These are phyloP conservation scores for Dioscorea zingiberensis DNA, from an alignment of 106 monocot genomes.

Conservation along the genomic window DNA sequence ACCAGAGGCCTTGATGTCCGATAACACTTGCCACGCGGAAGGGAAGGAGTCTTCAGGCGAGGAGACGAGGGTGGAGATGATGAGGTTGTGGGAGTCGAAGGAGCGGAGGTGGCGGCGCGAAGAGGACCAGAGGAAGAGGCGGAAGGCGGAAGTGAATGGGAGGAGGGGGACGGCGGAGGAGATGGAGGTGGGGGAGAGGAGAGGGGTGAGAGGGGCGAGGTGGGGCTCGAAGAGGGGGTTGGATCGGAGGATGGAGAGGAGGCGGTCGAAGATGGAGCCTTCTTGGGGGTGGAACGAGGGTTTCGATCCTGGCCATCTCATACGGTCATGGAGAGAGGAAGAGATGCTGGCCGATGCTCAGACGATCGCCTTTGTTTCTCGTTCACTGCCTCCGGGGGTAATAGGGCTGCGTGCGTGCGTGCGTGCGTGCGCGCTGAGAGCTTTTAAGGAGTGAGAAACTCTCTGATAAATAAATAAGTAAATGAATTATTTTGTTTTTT, in stretches of 20 bases:
- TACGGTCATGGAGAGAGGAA: constrained; percentile 19
- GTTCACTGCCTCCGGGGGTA: too few relatives aligned
- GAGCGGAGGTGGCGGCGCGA: constrained; percentile 30
- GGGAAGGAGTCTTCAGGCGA: constrained; percentile 12
- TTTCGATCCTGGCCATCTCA: constrained; percentile 28
- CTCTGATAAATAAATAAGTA: too few relatives aligned
- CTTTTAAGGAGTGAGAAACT: too few relatives aligned
- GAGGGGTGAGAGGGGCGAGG: constrained; percentile 38
- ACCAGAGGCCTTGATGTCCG: constrained; percentile 6
- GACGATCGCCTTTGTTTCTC: too few relatives aligned
- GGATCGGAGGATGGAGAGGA: constrained; percentile 59
- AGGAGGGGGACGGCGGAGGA: constrained; percentile 35
- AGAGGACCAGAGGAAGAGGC: constrained; percentile 61
- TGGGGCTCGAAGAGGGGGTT: constrained; percentile 11
- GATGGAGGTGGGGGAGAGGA: constrained; percentile 41
- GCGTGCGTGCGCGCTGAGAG: too few relatives aligned
- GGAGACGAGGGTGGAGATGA: constrained; percentile 34
- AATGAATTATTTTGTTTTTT: too few relatives aligned
- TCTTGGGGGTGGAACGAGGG: constrained; percentile 6
- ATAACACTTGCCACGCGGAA: constrained; percentile 18
- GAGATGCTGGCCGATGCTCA: too few relatives aligned
- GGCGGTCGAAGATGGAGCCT: constrained; percentile 23
- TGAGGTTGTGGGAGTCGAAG: constrained; percentile 27
- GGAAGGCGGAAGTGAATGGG: constrained; percentile 35
- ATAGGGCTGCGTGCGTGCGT: too few relatives aligned